Percentiles rank a stretch among this genome's conserved stretches.
phyloP scores from a whole-genome alignment of 352 stramenopile genomes.

The Phytopythium mirpurense region DNA sequence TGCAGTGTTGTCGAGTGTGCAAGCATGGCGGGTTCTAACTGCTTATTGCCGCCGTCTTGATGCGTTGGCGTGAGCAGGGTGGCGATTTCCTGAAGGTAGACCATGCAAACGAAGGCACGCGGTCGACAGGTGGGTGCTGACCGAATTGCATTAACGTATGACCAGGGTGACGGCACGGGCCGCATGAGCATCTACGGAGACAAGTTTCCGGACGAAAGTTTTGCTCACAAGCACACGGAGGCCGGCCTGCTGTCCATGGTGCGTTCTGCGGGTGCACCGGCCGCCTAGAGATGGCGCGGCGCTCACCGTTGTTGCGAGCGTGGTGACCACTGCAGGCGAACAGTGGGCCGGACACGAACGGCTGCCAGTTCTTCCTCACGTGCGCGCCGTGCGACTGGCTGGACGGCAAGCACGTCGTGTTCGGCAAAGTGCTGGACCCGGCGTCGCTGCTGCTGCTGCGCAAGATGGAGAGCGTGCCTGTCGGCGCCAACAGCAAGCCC shows the following conservation, averaged over 20 bases:
- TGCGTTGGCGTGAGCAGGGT: conserved; percentile 19
- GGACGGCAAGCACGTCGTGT: conserved; percentile 96
- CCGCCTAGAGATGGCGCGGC: too few species aligned
- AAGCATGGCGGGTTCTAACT: too few species aligned
- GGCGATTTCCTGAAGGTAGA: conserved; percentile 82
- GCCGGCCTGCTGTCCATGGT: conserved; percentile 81
- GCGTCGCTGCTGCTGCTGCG: conserved; percentile 82
- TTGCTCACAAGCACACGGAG: conserved; percentile 80
- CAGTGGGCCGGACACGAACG: conserved; percentile 91
- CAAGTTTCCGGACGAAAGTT: conserved; percentile 84
- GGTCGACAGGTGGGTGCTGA: neutral
- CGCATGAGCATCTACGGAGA: conserved; percentile 87
- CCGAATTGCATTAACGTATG: conserved; percentile 2
- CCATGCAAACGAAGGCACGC: neutral
- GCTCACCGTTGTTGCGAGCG: neutral
- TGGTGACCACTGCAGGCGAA: conserved; percentile 71
- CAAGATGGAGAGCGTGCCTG: conserved; percentile 91
- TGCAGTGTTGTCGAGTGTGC: too few species aligned
- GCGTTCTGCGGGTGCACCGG: conserved; percentile 3
- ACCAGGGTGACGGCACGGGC: conserved; percentile 71
- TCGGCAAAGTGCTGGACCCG: conserved; percentile 90
- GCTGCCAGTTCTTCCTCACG: conserved; percentile 95
- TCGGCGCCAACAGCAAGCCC: conserved; percentile 79
- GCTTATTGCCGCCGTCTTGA: neutral
- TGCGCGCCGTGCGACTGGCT: conserved; percentile 92